Conservation (phyloP, 1,284 basidiomycete genomes). For the Marasmius sp. region DNA sequence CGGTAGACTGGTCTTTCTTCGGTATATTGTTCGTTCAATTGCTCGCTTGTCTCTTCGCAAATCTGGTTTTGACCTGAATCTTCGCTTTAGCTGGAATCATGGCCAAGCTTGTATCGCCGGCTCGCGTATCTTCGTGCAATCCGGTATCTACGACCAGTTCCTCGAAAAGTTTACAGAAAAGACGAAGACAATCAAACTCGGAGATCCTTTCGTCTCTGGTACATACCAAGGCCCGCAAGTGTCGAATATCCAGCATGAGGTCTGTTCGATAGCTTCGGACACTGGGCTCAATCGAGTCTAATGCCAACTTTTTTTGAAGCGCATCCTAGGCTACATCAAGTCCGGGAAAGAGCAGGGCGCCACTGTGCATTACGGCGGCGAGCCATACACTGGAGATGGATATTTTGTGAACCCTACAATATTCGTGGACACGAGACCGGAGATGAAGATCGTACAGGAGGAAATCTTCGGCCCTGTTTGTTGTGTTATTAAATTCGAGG, state of each 20-base stretch:
- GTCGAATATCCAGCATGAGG: conserved; percentile 66
- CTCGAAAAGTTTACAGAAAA: conserved; percentile 59
- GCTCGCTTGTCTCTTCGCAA: neutral
- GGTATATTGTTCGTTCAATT: conserved; percentile 67
- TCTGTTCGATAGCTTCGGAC: conserved; percentile 28
- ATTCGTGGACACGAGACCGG: conserved; percentile 73
- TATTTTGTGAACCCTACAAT: conserved; percentile 71
- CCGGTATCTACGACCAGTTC: conserved; percentile 81
- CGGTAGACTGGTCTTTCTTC: conserved; percentile 79
- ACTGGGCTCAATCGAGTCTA: neutral
- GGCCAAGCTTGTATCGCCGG: conserved; percentile 88
- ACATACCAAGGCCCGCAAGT: conserved; percentile 89
- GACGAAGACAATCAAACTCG: conserved; percentile 49
- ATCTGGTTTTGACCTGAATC: neutral
- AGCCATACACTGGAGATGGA: conserved; percentile 57
- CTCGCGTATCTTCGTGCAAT: conserved; percentile 85
- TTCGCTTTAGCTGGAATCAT: conserved; percentile 16
- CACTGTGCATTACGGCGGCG: conserved; percentile 77
- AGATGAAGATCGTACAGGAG: conserved; percentile 86
- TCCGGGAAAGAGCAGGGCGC: conserved; percentile 85
- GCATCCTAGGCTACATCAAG: conserved; percentile 89
- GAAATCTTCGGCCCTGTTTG: conserved; percentile 91
- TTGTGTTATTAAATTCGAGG: conserved; percentile 72
- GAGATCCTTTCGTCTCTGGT: conserved; percentile 75
- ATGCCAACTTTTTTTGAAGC: conserved; percentile 23